Evolutionary conservation across 2,329 filamentous ascomycete species (phyloP).

Genomic region (Colletotrichum tabaci): DNA sequence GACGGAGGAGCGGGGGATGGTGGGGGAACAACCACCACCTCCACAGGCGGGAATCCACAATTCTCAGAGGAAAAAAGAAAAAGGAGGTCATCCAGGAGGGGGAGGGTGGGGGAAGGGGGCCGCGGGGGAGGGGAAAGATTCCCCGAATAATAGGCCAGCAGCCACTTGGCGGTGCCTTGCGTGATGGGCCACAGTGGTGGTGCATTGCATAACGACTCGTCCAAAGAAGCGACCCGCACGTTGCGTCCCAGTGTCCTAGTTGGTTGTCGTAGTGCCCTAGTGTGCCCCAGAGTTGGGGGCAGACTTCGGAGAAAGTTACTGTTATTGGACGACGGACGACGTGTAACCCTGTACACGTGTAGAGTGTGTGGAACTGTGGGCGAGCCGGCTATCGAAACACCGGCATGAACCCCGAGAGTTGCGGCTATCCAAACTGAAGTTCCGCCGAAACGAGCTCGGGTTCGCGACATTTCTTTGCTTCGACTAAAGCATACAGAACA

Average conservation of each 20-base stretch:
- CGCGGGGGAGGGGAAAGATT: slow-evolving; percentile 17
- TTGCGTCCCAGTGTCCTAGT: too few species aligned
- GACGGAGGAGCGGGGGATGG: slow-evolving; percentile 30
- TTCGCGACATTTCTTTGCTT: background rate
- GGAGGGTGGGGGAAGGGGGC: slow-evolving; percentile 5
- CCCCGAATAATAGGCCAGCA: background rate
- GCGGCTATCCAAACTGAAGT: slow-evolving; percentile 10
- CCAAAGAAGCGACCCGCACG: slow-evolving; percentile 12
- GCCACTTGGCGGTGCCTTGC: background rate
- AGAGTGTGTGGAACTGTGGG: background rate
- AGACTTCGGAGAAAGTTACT: slow-evolving; percentile 9
- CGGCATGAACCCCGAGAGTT: slow-evolving; percentile 16
- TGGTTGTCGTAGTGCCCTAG: too few species aligned
- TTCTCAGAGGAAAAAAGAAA: too few species aligned
- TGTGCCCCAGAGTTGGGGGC: background rate
- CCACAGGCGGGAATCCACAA: slow-evolving; percentile 2
- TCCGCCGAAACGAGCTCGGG: slow-evolving; percentile 6
- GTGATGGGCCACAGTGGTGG: too few species aligned
- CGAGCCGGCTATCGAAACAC: slow-evolving; percentile 10
- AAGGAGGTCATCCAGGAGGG: background rate
- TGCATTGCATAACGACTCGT: slow-evolving; percentile 3
- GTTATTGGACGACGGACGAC: slow-evolving; percentile 2
- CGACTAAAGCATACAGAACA: background rate
- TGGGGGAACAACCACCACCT: slow-evolving; percentile 17
- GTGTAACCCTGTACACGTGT: too few species aligned